A percentile compares a stretch with the other conserved stretches of the same genome.
phyloP scores from a whole-genome alignment of 169 alveolate genomes.

The Eimeria falciformis region DNA sequence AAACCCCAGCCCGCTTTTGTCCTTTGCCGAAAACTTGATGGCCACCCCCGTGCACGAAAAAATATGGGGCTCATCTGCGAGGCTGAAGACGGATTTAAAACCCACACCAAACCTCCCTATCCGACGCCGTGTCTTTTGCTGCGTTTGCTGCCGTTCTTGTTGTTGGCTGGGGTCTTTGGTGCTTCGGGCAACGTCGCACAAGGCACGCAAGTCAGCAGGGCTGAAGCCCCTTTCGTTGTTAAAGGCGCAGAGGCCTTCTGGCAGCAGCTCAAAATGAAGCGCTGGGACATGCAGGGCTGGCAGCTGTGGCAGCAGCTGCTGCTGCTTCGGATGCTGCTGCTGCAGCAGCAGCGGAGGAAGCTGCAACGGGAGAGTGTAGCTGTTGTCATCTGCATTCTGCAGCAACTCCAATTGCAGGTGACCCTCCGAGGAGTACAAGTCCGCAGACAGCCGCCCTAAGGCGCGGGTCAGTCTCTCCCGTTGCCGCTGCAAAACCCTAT shows the following conservation, averaged over 20 bases:
- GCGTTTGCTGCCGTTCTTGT: constrained; percentile 15
- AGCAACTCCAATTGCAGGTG: constrained; percentile 80
- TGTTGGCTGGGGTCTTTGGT: constrained; percentile 75
- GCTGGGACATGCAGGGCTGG: constrained; percentile 76
- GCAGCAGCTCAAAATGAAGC: constrained; percentile 74
- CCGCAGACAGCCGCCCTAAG: constrained; percentile 61
- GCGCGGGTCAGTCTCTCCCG: constrained; percentile 79
- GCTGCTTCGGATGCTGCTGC: constrained; percentile 3
- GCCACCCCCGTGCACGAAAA: constrained; percentile 79
- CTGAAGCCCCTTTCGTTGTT: constrained; percentile 83
- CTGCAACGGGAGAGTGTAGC: constrained; percentile 26
- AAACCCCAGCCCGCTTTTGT: constrained; percentile 77
- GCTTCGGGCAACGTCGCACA: constrained; percentile 83
- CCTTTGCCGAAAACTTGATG: constrained; percentile 62
- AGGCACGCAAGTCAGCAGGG: constrained; percentile 79
- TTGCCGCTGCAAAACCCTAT: constrained; percentile 65
- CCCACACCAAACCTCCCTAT: constrained; percentile 85
- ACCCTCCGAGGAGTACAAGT: constrained; percentile 64
- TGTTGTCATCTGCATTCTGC: constrained; percentile 85
- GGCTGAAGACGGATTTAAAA: constrained; percentile 82
- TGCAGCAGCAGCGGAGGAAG: constrained; percentile 35
- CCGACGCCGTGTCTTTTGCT: not conserved
- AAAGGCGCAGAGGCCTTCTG: constrained; percentile 76
- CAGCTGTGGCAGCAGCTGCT: not conserved
- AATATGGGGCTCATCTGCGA: constrained; percentile 82